phyloP scores from a whole-genome alignment of 768 basidiomycete genomes.

The Hypholoma sublateritium region DNA sequence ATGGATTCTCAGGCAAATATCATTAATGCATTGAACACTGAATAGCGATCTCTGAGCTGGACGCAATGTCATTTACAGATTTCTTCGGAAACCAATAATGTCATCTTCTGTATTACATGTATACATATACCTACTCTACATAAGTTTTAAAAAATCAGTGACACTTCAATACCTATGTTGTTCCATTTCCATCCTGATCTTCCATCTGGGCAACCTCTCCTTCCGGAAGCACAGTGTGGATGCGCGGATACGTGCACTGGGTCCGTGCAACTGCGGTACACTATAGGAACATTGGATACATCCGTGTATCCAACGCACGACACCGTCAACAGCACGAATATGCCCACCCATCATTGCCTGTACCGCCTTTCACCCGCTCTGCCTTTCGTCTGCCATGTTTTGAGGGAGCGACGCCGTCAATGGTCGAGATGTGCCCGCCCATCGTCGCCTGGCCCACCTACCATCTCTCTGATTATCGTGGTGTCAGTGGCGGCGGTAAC shows the following conservation, averaged over 20 bases:
- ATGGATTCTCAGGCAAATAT: neutral
- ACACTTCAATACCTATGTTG: too few species aligned
- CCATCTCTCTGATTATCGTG: neutral
- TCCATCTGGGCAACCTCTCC: neutral
- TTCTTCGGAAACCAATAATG: neutral
- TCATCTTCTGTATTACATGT: neutral
- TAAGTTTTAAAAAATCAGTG: too few species aligned
- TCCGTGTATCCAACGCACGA: neutral
- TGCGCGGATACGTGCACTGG: neutral
- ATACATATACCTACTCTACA: neutral
- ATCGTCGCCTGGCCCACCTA: neutral
- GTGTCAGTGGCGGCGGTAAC: neutral
- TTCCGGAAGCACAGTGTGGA: neutral
- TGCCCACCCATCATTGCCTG: neutral
- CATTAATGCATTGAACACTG: neutral
- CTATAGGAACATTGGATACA: neutral
- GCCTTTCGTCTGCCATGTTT: neutral
- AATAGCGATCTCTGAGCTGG: neutral
- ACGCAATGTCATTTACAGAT: neutral
- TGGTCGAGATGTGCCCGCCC: neutral
- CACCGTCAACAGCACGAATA: neutral
- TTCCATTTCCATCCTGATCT: too few species aligned
- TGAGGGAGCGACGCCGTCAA: neutral
- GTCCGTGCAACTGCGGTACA: neutral
- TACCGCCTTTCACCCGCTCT: too few species aligned